phyloP scores from a whole-genome alignment of 1,284 basidiomycete species.

The Coriolopsis trogii region DNA sequence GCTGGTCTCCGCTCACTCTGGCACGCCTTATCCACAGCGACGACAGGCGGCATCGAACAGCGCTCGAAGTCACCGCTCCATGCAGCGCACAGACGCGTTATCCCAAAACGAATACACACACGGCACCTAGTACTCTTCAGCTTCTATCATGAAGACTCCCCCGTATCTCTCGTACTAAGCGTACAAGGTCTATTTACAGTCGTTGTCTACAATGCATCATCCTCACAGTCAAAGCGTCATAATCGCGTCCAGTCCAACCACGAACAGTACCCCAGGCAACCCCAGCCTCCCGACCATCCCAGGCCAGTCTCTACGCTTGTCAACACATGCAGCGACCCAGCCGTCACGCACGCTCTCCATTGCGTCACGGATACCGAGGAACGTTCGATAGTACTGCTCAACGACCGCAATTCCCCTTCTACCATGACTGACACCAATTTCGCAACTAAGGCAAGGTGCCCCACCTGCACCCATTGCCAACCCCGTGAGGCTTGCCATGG shows the following conservation, averaged over 20 bases:
- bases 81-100: slow-evolving; percentile 10
- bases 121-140: too few relatives aligned
- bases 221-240: slow-evolving; percentile 67
- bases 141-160: slow-evolving; percentile 29
- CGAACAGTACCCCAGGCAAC: slow-evolving; percentile 36
- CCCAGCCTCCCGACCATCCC: slow-evolving; percentile 31
- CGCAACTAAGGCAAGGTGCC: slow-evolving; percentile 15
- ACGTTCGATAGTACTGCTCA: slow-evolving; percentile 15
- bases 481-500: background rate
- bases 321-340: slow-evolving; percentile 27
- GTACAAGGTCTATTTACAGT: slow-evolving; percentile 55
- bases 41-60: slow-evolving; percentile 14
- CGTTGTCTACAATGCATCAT: slow-evolving; percentile 11
- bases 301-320: slow-evolving; percentile 19
- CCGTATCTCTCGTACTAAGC: slow-evolving; percentile 69
- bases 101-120: slow-evolving; percentile 3
- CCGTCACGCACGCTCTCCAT: slow-evolving; percentile 16
- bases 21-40: slow-evolving; percentile 4
- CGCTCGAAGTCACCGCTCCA: slow-evolving; percentile 19
- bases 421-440: slow-evolving; percentile 23
- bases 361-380: slow-evolving; percentile 23
- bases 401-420: slow-evolving; percentile 18
- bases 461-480: background rate
- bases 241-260: slow-evolving; percentile 54
- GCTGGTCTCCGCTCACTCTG: too few relatives aligned